Evolutionary conservation across 2,329 filamentous ascomycete genomes (phyloP), one percentile per base, ranked within the genome.

Genomic region (Stagonosporopsis vannaccii): DNA sequence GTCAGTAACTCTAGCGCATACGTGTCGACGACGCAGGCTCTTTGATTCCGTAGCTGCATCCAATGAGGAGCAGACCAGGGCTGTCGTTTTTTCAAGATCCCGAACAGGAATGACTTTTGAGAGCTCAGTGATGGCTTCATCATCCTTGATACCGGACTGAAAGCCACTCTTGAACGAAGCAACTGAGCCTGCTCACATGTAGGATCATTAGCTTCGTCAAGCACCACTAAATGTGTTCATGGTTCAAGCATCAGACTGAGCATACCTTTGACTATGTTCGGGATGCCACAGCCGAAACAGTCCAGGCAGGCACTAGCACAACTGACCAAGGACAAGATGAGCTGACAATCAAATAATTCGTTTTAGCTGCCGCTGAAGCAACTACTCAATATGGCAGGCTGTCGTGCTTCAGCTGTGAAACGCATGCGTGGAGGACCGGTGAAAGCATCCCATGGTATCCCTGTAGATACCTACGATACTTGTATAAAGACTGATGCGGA

Each of bases 361-460:
- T 42, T 46, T 33, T 51, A 56, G 52, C 30, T 46, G 52, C 42
- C 32, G 43, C 19, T 36, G 11, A 22, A 32, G 15, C 19, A 28
- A 20, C 32, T 39, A 48, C 35, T 20, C 40, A 20, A 25, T 13
- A n/a, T n/a, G n/a, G n/a, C n/a, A 30, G 15, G n/a, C 33, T 33
- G 3, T 23, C 19, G 23, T 32, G 20, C 25, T n/a, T 7, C 6
- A 9, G 9, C 9, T 48, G 30, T 32, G 28, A 5, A 25, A 12
- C 15, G 30, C n/a, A 30, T 17, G 7, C 36, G 51, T 43, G 36
- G 43, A 47, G 22, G n/a, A 17, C n/a, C 15, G 15, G 44, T 15
- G n/a, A 35, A 40, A 13, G 17, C 11, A n/a, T 22, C 40, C 33
- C 33, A 33, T 26, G 35, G 40, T n/a, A 33, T 35, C 33, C 40